Percentiles rank a stretch among this genome's conserved stretches.
Conservation (phyloP, 257 asterid genomes). For the Salvia rosmarinus region DNA sequence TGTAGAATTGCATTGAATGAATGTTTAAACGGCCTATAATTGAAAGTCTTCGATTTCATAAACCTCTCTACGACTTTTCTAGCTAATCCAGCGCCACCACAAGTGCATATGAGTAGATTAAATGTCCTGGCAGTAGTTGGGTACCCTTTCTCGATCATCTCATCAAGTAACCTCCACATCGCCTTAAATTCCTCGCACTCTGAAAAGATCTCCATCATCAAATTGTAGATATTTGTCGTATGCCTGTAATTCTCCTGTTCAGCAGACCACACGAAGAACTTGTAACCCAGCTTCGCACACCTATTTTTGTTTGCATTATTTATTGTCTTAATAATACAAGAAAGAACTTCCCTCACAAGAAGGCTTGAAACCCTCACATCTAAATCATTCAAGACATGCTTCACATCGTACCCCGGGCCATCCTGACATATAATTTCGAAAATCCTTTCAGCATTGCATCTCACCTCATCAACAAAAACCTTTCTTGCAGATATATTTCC, state of each 20-base stretch:
- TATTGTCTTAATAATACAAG: constrained; percentile 62
- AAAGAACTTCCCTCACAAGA: constrained; percentile 87
- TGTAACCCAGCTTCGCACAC: constrained; percentile 88
- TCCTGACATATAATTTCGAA: constrained; percentile 82
- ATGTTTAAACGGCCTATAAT: constrained; percentile 78
- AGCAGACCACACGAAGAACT: constrained; percentile 88
- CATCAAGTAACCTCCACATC: constrained; percentile 89
- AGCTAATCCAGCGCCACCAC: constrained; percentile 91
- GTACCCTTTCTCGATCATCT: constrained; percentile 82
- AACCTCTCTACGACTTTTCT: constrained; percentile 86
- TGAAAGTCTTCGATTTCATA: constrained; percentile 78
- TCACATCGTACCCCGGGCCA: constrained; percentile 74
- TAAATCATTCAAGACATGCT: constrained; percentile 52
- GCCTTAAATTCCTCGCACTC: constrained; percentile 83
- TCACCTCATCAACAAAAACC: constrained; percentile 52
- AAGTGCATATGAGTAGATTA: constrained; percentile 80
- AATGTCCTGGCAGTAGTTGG: constrained; percentile 90
- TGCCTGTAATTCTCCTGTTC: constrained; percentile 78
- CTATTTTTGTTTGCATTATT: constrained; percentile 57
- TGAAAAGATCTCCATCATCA: constrained; percentile 80
- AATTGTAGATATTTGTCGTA: constrained; percentile 63
- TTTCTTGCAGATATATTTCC: constrained; percentile 45
- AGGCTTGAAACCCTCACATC: constrained; percentile 72
- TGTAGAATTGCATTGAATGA: constrained; percentile 82
- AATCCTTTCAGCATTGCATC: constrained; percentile 56